A percentile compares a stretch with the other conserved stretches of the same genome.
Conservation (phyloP, 495 filamentous ascomycete genomes). For the Lentithecium fluviatile region DNA sequence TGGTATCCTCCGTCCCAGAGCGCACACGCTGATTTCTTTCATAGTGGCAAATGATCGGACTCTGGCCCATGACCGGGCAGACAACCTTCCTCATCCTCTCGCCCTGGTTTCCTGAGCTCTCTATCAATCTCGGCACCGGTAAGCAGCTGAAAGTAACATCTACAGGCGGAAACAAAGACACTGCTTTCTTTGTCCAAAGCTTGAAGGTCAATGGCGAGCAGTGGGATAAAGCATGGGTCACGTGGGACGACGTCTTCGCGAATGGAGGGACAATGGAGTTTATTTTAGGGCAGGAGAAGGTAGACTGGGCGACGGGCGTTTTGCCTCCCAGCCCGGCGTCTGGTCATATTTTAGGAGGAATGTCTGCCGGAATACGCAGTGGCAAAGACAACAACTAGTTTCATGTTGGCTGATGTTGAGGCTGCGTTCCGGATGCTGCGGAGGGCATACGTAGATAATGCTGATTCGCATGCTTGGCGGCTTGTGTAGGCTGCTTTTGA, state of each 20-base stretch:
- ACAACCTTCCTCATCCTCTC: conserved; percentile 64
- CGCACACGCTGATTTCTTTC: conserved; percentile 2
- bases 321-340: conserved; percentile 59
- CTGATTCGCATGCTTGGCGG: no score
- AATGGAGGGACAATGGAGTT: conserved; percentile 64
- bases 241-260: conserved; percentile 62
- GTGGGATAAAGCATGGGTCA: conserved; percentile 61
- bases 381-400: no score
- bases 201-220: conserved; percentile 35
- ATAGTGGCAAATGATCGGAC: conserved; percentile 65
- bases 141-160: conserved; percentile 58
- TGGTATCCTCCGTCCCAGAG: no score
- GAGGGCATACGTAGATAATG: no score
- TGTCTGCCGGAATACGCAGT: no score
- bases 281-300: conserved; percentile 54
- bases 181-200: conserved; percentile 33
- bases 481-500: no score
- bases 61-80: conserved; percentile 62
- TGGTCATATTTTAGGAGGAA: no score
- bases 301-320: conserved; percentile 57
- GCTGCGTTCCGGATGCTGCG: no score
- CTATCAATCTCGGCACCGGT: conserved; percentile 55
- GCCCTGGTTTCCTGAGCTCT: conserved; percentile 61
- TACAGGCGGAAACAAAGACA: conserved; percentile 44
- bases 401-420: no score